These are phyloP conservation scores for Aspergillus phoenicis DNA, from an alignment of 2,329 filamentous ascomycete species.

Conservation along the genomic window DNA sequence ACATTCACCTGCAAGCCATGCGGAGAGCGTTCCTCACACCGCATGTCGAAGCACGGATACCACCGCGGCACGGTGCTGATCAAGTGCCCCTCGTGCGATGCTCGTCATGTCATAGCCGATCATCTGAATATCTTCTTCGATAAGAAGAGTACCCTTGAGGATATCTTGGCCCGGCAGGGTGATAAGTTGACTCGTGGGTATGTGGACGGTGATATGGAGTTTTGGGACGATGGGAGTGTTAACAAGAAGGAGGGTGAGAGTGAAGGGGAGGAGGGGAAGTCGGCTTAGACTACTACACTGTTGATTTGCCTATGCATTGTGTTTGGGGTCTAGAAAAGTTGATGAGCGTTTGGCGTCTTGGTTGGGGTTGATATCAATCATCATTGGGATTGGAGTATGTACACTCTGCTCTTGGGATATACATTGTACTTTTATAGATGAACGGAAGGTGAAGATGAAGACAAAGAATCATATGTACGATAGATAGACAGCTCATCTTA, in stretches of 20 bases:
- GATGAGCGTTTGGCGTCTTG: background rate
- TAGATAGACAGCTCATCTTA: background rate
- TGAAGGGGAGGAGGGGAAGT: constrained; percentile 6
- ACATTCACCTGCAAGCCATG: constrained; percentile 94
- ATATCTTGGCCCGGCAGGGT: constrained; percentile 44
- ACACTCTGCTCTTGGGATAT: constrained; percentile 23
- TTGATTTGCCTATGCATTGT: no score
- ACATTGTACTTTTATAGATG: background rate
- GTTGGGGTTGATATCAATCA: background rate
- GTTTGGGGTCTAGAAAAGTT: background rate
- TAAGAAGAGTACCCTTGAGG: constrained; percentile 45
- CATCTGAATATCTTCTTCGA: constrained; percentile 68
- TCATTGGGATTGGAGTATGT: constrained; percentile 9
- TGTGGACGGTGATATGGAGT: constrained; percentile 83
- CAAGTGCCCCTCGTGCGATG: constrained; percentile 81
- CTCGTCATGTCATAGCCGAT: constrained; percentile 88
- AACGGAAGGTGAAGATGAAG: background rate
- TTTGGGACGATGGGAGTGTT: constrained; percentile 76
- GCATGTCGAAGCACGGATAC: constrained; percentile 91
- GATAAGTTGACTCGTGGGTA: constrained; percentile 80
- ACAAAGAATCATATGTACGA: constrained; percentile 7
- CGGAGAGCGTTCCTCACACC: constrained; percentile 75
- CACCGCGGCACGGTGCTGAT: constrained; percentile 88
- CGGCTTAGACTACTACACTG: no score
- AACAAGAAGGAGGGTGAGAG: constrained; percentile 25